Evolutionary conservation across 1,139 yeast genomes (phyloP), one percentile per base, ranked within the genome.

Genomic region (Magnusiomyces fungicola): DNA sequence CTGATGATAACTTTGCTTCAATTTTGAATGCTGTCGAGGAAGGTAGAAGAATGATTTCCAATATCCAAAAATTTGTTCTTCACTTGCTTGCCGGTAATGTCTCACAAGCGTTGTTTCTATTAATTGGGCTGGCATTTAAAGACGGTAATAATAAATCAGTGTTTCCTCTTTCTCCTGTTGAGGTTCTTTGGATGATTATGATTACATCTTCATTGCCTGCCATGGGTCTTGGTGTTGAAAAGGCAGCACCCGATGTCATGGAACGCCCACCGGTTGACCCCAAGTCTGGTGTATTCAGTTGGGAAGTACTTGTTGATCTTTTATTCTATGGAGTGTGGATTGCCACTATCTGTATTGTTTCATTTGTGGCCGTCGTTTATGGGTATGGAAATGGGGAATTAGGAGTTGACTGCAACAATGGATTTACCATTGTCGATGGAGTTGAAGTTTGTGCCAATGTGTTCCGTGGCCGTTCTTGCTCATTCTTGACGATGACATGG

Each of bases 401-500:
- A 48, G 96, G 95, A 23, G 51, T 53, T 33, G 67, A 74, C 55
- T 87, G 96, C 70, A 87, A 88, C 65, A 66, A 69, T 43, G 60
- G 63, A 10, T 71, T 68, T 55, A 66, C 66, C 50, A 34, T 34
- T 5, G 23, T 18, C 6, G 6, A 34, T 19, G 38, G 38, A 7
- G 23, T 16, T 10, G 73, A 66, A 2, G 46, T 69, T 1, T 89
- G 96, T 69, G 62, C 69, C 45, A 69, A 74, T 56, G 96, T 89
- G 4, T 87, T 82, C 70, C 73, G 79, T 60, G 90, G 92, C 2
- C 79, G 97, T 63, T 80, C 96, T 1, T 79, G 86, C 3, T 76
- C 94, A 0, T 89, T 89, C 69, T 87, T 85, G 2, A 80, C 82
- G 5, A 82, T 89, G 83, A 88, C 96, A 0, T 89, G 96, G 96